Base-by-base conservation (phyloP, 495 filamentous ascomycete genomes). In the Neurospora sp. region DNA sequence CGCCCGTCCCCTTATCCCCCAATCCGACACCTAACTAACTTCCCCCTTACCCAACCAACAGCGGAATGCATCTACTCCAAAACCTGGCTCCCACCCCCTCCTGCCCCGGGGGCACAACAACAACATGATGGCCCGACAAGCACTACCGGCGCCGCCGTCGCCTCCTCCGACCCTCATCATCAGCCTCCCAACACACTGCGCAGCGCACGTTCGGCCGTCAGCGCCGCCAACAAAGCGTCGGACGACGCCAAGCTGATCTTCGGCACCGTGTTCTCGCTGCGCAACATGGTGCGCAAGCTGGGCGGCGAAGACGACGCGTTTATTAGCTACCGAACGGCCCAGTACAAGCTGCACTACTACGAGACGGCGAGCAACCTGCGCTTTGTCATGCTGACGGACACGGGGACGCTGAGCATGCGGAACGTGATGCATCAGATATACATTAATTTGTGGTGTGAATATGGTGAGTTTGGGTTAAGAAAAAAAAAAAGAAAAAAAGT, bases 261-360 rank as follows among this genome's bases (percentile, higher is more conserved):
- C 83, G 96, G 96, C 70, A 96, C 94, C 72, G 90, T 98, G 39
- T 99, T 98, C 83, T 97, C 94, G 35, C 83, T 99, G 77, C 88
- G 96, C 75, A 98, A 97, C 82, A 97, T 99, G 94, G 94, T 94
- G 74, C 91, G 91, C 82, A 97, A 97, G 84, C 87, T 99, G 35
- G 94, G 94, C 73, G 94, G 94, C 69, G 89, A 91, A 35, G 93
- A 97, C 79, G 93, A 97, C 83, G 94, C 91, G 80, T 98, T 98
- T 82, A 90, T 98, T 74, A 90, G 89, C 42, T 98, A 90, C 82
- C 89, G 92, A 76, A 99, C 96, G 70, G 91, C 87, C 75, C 93
- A 97, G 80, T 99, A 99, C 84, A 97, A 98, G 83, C 89, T 98
- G 71, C 96, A 99, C 85, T 99, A 97, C 85, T 98, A 97, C 87